Evolutionary conservation across 2,329 filamentous ascomycete genomes (phyloP), one percentile per base, ranked within the genome.

Genomic region (Colletotrichum plurivorum): DNA sequence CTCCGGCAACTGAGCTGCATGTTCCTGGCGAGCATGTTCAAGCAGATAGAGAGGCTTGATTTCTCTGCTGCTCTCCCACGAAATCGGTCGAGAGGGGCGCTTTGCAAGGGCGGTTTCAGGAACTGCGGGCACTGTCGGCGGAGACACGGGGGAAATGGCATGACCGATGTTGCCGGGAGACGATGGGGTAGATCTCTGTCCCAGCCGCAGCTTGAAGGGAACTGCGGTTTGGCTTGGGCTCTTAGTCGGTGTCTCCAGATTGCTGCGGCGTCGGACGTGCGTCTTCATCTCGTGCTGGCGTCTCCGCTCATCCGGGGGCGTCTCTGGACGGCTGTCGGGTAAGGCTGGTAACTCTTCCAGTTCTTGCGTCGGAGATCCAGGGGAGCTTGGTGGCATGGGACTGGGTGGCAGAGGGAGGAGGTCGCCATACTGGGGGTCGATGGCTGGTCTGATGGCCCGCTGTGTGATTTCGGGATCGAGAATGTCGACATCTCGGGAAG

Each of bases 1-100:
- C 31, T 79, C 76, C 4, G 74, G 73, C 6, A 46, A 63, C 46
- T 63, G 67, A 39, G 67, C 63, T 20, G 63, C 58, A 20, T 79
- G 75, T 51, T 78, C 78, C 49, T 83, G 81, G 9, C 84, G 82
- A 4, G 82, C 83, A 71, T 83, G 90, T 78, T 97, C 93, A 7
- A 97, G 89, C 22, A 97, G 89, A 79, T 93, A 95, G 9, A 98
- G 82, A 0, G 95, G 95, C 73, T 93, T 91, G 75, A 95, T 91
- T 76, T 96, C 94, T 63, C 88, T 88, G 18, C 85, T 86, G 71
- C 81, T 88, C 52, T 90, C 89, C 89, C 89, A 91, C 0, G 88
- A 90, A 13, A 82, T 89, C 13, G 88, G 88, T 5, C 89, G 84
- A 22, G 83, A 75, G 49, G 83, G 75, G 48, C 80, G 76, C 57